A percentile compares a stretch with the other conserved stretches of the same genome.
Conservation (phyloP, 2,329 filamentous ascomycete species). For the Pseudogymnoascus sp. region DNA sequence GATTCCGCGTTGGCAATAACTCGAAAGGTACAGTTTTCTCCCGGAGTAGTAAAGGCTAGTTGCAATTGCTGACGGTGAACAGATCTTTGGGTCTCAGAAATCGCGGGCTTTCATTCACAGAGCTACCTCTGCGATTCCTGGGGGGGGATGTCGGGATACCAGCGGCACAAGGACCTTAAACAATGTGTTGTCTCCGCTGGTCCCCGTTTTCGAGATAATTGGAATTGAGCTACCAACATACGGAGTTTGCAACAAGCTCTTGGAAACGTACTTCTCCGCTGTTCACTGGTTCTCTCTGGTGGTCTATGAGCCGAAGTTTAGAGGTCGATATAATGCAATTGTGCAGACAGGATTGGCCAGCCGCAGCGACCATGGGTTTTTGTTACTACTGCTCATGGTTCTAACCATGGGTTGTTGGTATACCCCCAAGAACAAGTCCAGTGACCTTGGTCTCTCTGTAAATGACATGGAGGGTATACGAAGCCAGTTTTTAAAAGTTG, state of each 20-base stretch:
- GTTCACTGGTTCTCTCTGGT: conserved; percentile 40
- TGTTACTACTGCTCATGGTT: conserved; percentile 32
- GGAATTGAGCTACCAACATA: conserved; percentile 26
- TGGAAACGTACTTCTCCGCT: conserved; percentile 36
- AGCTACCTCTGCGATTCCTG: conserved; percentile 31
- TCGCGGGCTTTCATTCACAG: conserved; percentile 25
- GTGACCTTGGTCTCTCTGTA: conserved; percentile 13
- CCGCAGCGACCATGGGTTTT: conserved; percentile 30
- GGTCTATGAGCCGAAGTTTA: conserved; percentile 36
- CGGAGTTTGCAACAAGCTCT: conserved; percentile 26
- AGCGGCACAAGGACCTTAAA: conserved; percentile 16
- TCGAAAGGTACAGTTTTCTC: conserved; percentile 19
- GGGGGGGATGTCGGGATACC: conserved; percentile 20
- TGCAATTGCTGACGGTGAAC: background rate
- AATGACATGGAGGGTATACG: conserved; percentile 14
- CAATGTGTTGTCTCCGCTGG: conserved; percentile 22
- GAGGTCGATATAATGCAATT: conserved; percentile 28
- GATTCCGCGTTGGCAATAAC: conserved; percentile 32
- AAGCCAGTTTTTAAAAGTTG: conserved; percentile 18
- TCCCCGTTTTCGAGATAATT: conserved; percentile 17
- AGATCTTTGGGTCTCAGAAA: conserved; percentile 25
- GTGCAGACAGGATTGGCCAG: conserved; percentile 28
- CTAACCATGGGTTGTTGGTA: conserved; percentile 36
- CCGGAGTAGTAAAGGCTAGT: background rate
- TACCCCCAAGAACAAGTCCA: conserved; percentile 21